Evolutionary conservation across 2,329 filamentous ascomycete species (phyloP).

Genomic region (Trichophyton schoenleinii): DNA sequence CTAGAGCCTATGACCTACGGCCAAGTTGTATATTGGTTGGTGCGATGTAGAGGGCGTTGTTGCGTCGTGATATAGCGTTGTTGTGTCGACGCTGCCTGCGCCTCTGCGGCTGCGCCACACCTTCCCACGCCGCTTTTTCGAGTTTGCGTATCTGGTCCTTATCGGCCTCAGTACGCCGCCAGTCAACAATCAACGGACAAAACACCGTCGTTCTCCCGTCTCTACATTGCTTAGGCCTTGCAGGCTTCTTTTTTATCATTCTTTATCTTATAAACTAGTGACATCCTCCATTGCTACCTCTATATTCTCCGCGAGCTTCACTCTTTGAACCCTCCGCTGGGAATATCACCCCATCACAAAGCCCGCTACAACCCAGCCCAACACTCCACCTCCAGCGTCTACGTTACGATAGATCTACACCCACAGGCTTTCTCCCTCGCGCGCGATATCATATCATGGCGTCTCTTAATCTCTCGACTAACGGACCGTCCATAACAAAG

Average conservation of each 20-base stretch:
- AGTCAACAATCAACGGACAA: background rate
- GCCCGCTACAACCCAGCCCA: background rate
- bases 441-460: conserved; percentile 45
- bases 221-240: background rate
- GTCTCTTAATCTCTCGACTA: conserved; percentile 65
- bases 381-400: background rate
- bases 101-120: conserved; percentile 1
- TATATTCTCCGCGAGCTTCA: background rate
- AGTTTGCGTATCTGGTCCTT: background rate
- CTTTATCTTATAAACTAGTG: background rate
- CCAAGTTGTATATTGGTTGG: no score
- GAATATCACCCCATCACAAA: background rate
- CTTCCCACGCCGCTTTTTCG: background rate
- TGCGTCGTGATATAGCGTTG: no score
- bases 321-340: background rate
- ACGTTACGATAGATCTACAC: background rate
- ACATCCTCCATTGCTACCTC: background rate
- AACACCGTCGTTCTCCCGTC: background rate
- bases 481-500: conserved; percentile 66
- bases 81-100: background rate
- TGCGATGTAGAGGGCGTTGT: no score
- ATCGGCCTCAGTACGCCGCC: background rate
- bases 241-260: background rate
- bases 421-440: no score
- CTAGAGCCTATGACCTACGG: no score